phyloP scores from a whole-genome alignment of 164 flowering plant species.

The Vitis rupestris region DNA sequence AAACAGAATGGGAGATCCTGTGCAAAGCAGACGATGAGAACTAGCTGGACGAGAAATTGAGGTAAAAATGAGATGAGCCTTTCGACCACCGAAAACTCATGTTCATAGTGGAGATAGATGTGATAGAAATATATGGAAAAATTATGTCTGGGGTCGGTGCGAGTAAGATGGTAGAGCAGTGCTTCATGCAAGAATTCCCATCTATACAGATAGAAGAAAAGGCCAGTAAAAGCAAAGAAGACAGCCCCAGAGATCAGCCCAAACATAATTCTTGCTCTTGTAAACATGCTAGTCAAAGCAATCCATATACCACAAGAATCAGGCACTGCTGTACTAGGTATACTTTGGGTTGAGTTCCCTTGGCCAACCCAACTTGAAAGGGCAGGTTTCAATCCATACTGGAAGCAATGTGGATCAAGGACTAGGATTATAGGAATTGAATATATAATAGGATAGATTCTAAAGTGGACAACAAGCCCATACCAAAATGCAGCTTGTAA shows the following conservation, averaged over 20 bases:
- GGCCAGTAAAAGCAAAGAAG: slow-evolving; percentile 65
- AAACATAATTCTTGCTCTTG: slow-evolving; percentile 56
- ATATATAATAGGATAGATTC: slow-evolving; percentile 92
- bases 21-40: slow-evolving; percentile 59
- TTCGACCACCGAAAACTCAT: slow-evolving; percentile 56
- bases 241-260: slow-evolving; percentile 64
- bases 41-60: slow-evolving; percentile 81
- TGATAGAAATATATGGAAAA: slow-evolving; percentile 94
- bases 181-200: slow-evolving; percentile 93
- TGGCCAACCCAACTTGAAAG: slow-evolving; percentile 43
- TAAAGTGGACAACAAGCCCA: slow-evolving; percentile 91
- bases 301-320: slow-evolving; percentile 14
- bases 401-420: slow-evolving; percentile 54
- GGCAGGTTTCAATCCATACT: slow-evolving; percentile 45
- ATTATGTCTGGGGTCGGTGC: slow-evolving; percentile 98
- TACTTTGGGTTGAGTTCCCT: slow-evolving; percentile 17
- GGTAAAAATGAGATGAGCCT: slow-evolving; percentile 89
- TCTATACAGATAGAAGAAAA: slow-evolving; percentile 69
- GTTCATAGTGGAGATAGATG: slow-evolving; percentile 78
- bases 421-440: slow-evolving; percentile 73
- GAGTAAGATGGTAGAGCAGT: slow-evolving; percentile 85
- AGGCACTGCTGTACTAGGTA: slow-evolving; percentile 4
- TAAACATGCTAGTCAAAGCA: slow-evolving; percentile 37
- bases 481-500: slow-evolving; percentile 89
- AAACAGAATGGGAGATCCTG: slow-evolving; percentile 81